Percentiles rank a stretch among this genome's conserved stretches.
Evolutionary conservation across 495 filamentous ascomycete species (phyloP).

Genomic region (Staphylotrichum longicolle): DNA sequence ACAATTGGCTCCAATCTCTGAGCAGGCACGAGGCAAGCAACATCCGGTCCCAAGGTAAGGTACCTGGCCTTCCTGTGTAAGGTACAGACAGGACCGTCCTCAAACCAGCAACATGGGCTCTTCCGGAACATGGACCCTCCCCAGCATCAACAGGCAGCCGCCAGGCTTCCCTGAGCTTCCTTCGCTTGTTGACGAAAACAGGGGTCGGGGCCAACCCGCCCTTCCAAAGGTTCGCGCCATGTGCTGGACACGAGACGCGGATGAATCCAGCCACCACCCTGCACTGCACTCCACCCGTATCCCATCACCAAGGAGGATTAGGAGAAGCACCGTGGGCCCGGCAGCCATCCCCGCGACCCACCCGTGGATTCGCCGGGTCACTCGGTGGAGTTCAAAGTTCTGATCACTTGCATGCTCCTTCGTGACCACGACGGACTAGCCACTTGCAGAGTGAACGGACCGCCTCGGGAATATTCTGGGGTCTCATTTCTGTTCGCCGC

Average conservation of each 20-base stretch:
- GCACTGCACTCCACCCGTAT: too few species aligned
- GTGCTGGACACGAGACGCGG: slow-evolving; percentile 8
- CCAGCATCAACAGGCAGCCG: too few species aligned
- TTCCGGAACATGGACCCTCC: too few species aligned
- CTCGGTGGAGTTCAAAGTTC: slow-evolving; percentile 8
- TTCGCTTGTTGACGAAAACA: neutral
- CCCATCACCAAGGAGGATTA: neutral
- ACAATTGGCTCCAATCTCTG: too few species aligned
- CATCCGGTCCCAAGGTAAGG: too few species aligned
- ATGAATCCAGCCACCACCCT: slow-evolving; percentile 12
- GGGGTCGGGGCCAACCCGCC: neutral
- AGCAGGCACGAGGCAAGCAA: too few species aligned
- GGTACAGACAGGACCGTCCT: too few species aligned
- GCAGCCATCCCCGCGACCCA: slow-evolving; percentile 8
- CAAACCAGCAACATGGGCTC: too few species aligned
- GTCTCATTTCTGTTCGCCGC: neutral
- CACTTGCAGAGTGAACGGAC: slow-evolving; percentile 1
- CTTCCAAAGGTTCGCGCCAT: slow-evolving; percentile 3
- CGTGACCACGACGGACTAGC: neutral
- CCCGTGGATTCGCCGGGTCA: slow-evolving; percentile 3
- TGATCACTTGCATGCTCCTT: slow-evolving; percentile 10
- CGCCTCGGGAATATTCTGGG: slow-evolving; percentile 13
- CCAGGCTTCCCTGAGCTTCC: too few species aligned
- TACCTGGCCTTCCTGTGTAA: too few species aligned
- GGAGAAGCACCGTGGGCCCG: neutral